Conservation (phyloP, 345 rosid species). For the Heritiera fomes region DNA sequence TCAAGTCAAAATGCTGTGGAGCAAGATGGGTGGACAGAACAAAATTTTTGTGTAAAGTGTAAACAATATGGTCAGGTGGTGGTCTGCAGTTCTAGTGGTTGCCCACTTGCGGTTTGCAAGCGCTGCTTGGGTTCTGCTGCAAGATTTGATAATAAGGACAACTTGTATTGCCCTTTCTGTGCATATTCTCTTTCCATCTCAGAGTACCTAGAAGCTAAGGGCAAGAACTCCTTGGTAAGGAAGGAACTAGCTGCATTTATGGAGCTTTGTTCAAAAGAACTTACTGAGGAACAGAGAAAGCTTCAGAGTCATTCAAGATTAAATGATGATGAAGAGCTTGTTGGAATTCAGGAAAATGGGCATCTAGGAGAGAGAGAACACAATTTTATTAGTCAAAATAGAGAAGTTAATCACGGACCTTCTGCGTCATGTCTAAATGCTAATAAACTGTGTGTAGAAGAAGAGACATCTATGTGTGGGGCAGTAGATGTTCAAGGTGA, state of each 20-base stretch:
- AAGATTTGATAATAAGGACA: slow-evolving; percentile 37
- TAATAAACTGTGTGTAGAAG: slow-evolving; percentile 19
- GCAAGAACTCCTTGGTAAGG: slow-evolving; percentile 38
- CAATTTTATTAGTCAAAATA: slow-evolving; percentile 20
- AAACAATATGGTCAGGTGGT: slow-evolving; percentile 41
- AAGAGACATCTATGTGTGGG: not conserved
- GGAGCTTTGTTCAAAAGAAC: slow-evolving; percentile 21
- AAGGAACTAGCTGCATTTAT: slow-evolving; percentile 41
- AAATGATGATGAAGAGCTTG: slow-evolving; percentile 13
- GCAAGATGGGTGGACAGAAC: slow-evolving; percentile 32
- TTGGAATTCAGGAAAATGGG: slow-evolving; percentile 21
- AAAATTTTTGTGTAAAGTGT: slow-evolving; percentile 56
- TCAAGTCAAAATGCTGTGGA: slow-evolving; percentile 24
- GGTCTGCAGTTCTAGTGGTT: slow-evolving; percentile 43
- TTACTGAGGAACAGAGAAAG: slow-evolving; percentile 19
- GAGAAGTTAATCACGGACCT: not conserved
- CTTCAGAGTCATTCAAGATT: slow-evolving; percentile 19
- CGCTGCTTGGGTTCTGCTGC: slow-evolving; percentile 46
- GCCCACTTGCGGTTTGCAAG: slow-evolving; percentile 53
- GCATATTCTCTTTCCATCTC: slow-evolving; percentile 46
- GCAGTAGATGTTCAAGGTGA: not conserved
- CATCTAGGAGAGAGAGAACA: slow-evolving; percentile 17
- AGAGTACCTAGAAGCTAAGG: slow-evolving; percentile 45
- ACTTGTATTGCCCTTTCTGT: slow-evolving; percentile 60
- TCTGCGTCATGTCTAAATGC: not conserved